Percentiles rank a stretch among this genome's conserved stretches.
These are phyloP conservation scores for Alternaria triticimaculans DNA, from an alignment of 2,329 filamentous ascomycete genomes.

Conservation along the genomic window DNA sequence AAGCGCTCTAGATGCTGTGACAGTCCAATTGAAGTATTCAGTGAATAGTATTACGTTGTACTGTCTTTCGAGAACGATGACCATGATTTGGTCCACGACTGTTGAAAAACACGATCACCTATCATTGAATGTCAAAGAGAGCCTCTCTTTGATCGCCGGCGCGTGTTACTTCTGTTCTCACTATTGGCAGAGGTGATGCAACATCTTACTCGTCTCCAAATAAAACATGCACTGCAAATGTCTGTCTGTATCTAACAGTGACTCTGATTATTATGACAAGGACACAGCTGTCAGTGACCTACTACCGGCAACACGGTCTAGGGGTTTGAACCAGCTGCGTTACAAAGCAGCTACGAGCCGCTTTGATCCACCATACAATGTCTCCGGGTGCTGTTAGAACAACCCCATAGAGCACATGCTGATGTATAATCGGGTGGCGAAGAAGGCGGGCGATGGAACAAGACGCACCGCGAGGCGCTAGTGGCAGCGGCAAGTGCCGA, in stretches of 20 bases:
- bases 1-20: background rate
- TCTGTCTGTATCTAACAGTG: background rate
- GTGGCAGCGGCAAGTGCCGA: slow-evolving; percentile 18
- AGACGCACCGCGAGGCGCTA: slow-evolving; percentile 2
- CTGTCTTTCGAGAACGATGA: background rate
- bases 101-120: background rate
- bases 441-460: background rate
- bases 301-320: no score
- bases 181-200: background rate
- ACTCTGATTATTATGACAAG: background rate
- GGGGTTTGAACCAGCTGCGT: background rate
- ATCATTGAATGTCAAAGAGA: background rate
- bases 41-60: background rate
- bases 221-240: background rate
- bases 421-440: slow-evolving; percentile 2
- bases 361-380: background rate
- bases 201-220: background rate
- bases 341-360: background rate
- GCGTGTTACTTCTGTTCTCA: background rate
- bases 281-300: background rate
- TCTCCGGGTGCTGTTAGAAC: background rate
- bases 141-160: no score
- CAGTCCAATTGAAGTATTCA: background rate
- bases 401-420: background rate
- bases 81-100: background rate